phyloP scores from a whole-genome alignment of 108 stramenopile genomes.

The Stephanodiscus minutulus region DNA sequence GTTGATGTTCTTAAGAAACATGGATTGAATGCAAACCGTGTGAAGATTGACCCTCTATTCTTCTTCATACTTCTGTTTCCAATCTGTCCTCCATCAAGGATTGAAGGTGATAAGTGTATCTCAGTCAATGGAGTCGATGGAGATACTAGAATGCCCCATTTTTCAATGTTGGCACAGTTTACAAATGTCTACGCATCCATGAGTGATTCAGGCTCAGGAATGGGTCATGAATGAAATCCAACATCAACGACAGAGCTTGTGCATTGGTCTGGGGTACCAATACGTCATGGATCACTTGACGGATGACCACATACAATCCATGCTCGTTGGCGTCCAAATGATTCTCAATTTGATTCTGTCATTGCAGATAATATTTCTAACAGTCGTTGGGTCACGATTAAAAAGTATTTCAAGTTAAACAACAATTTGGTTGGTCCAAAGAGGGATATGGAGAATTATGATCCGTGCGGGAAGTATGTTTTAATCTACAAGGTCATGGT shows the following conservation, averaged over 20 bases:
- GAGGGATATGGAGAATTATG: not conserved
- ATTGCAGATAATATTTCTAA: not conserved
- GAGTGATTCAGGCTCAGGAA: not conserved
- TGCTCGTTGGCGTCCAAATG: not conserved
- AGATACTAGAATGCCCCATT: not conserved
- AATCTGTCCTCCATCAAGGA: constrained; percentile 15
- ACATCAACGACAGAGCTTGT: not conserved
- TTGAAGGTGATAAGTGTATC: constrained; percentile 3
- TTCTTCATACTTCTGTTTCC: constrained; percentile 22
- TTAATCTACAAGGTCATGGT: not conserved
- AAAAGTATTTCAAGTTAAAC: constrained; percentile 22
- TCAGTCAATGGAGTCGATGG: too few relatives aligned
- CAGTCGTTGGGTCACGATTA: not conserved
- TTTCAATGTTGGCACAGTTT: too few relatives aligned
- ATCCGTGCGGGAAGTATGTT: constrained; percentile 14
- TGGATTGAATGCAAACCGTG: not conserved
- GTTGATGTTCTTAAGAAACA: not conserved
- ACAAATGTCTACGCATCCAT: not conserved
- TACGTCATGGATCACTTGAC: constrained; percentile 10
- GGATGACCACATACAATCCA: not conserved
- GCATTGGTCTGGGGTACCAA: not conserved
- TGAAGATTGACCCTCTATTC: not conserved
- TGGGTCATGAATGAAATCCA: not conserved
- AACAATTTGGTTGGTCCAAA: not conserved
- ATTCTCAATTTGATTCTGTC: not conserved